Base-by-base conservation (phyloP, 1,139 yeast species). In the Magnusiomyces magnusii region DNA sequence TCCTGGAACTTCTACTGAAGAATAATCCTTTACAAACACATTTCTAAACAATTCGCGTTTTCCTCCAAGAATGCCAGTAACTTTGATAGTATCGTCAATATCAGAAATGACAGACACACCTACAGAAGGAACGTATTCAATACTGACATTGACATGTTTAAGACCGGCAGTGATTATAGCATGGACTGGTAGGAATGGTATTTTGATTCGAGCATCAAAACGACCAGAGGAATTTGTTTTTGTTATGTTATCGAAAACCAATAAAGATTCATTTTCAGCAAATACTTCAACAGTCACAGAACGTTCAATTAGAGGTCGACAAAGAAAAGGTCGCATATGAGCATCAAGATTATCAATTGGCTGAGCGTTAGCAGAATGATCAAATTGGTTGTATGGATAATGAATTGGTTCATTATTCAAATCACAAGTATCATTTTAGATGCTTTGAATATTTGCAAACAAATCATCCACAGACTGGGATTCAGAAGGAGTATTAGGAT, bases 21-120 rank as follows among this genome's bases (percentile, higher is more conserved):
- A 73, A 55, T 82, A 82, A 54, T 84, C 85, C 56, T 82, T 83
- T 2, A 87, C 80, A 61, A 95, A 81, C 1, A 91, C 84, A 68
- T 87, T 91, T 61, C 87, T 79, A 72, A 93, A 83, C 62, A 93
- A 76, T 51, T 87, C 90, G 58, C 96, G 78, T 70, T 89, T 90
- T 63, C 90, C 95, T 1, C 95, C 95, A 39, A 88, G 79, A 0
- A 95, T 92, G 1, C 98, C 98, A 0, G 99, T 92, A 53, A 83
- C 77, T 67, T 95, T 87, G 50, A 93, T 83, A 0, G 99, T 95
- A 69, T 95, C 99, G 69, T 95, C 99, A 55, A 95, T 86, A 72
- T 95, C 99, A 65, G 95, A 85, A 41, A 95, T 91, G 1, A 95
- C 73, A 17, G 89, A 90, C 28, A 86, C 75, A 0, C 96, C 91